These are phyloP conservation scores for Trametes cingulata DNA, from an alignment of 768 basidiomycete species.

Conservation along the genomic window DNA sequence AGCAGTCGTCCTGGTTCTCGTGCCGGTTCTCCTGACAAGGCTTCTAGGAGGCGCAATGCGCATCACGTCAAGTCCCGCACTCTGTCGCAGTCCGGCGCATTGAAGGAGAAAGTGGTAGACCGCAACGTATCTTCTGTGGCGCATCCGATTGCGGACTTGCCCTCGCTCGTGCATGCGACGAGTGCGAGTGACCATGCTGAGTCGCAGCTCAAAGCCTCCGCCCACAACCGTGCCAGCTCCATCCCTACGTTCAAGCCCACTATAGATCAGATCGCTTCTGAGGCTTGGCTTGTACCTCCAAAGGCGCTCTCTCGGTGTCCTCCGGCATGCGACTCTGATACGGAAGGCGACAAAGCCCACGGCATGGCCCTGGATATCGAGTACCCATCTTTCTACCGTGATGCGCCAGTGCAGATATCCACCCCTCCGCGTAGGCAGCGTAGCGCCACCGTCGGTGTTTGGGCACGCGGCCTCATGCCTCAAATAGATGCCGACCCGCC, in stretches of 20 bases:
- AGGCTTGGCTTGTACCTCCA: constrained; percentile 33
- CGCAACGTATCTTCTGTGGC: neutral
- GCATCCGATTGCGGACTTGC: too few relatives aligned
- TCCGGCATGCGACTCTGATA: constrained; percentile 2
- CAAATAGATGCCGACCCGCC: constrained; percentile 19
- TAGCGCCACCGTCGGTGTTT: constrained; percentile 16
- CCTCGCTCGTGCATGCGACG: too few relatives aligned
- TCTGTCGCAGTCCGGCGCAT: constrained; percentile 33
- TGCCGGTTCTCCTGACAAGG: constrained; percentile 36
- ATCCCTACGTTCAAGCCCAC: constrained; percentile 25
- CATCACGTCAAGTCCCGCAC: constrained; percentile 41
- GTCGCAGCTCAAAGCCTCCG: neutral
- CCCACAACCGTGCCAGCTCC: constrained; percentile 29
- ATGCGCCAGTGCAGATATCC: constrained; percentile 24
- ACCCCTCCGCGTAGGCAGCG: constrained; percentile 28
- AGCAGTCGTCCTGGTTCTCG: constrained; percentile 46
- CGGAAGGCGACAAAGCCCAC: constrained; percentile 14
- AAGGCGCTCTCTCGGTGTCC: constrained; percentile 29
- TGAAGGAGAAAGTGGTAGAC: constrained; percentile 13
- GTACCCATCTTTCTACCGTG: constrained; percentile 25
- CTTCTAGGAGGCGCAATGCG: constrained; percentile 21
- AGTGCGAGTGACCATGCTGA: neutral
- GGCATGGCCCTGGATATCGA: constrained; percentile 6
- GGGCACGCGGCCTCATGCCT: constrained; percentile 17
- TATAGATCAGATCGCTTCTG: constrained; percentile 18